Conservation (phyloP, 2,329 filamentous ascomycete genomes). For the Xylaria digitata region DNA sequence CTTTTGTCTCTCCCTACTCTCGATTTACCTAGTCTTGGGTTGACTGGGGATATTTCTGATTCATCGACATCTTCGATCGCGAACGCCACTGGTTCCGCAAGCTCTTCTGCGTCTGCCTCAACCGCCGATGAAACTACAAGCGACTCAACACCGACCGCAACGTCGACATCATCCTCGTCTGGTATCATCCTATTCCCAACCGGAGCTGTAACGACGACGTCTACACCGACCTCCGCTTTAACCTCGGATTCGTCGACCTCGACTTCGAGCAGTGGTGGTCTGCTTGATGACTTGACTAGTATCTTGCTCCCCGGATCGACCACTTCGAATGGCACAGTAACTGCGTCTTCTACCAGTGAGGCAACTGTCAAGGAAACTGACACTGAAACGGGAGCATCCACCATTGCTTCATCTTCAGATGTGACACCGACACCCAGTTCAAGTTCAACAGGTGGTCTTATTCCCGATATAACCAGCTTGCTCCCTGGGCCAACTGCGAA, state of each 20-base stretch:
- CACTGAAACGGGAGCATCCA: conserved; percentile 7
- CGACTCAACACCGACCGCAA: conserved; percentile 2
- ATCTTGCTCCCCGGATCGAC: conserved; percentile 22
- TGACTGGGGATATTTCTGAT: not conserved
- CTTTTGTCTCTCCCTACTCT: conserved; percentile 41
- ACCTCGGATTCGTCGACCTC: conserved; percentile 21
- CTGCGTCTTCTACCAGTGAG: conserved; percentile 17
- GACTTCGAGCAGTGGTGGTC: conserved; percentile 40
- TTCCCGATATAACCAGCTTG: conserved; percentile 28
- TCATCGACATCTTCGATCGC: conserved; percentile 22
- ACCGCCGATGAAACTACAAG: conserved; percentile 1
- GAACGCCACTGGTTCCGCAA: conserved; percentile 27
- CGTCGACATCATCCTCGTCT: conserved; percentile 39
- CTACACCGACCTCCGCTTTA: conserved; percentile 30
- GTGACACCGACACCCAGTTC: conserved; percentile 24
- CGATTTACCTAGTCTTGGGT: conserved; percentile 26
- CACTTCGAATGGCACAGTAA: conserved; percentile 21
- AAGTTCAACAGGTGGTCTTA: conserved; percentile 14
- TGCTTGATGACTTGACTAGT: conserved; percentile 40
- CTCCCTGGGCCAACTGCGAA: conserved; percentile 33
- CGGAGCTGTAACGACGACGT: conserved; percentile 42
- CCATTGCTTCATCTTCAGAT: not conserved
- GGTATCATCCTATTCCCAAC: conserved; percentile 48
- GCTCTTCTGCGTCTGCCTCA: not conserved
- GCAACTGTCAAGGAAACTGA: conserved; percentile 16